Conservation (phyloP, 371 early-diverging fungal genomes). For the Haplosporangium sp. region DNA sequence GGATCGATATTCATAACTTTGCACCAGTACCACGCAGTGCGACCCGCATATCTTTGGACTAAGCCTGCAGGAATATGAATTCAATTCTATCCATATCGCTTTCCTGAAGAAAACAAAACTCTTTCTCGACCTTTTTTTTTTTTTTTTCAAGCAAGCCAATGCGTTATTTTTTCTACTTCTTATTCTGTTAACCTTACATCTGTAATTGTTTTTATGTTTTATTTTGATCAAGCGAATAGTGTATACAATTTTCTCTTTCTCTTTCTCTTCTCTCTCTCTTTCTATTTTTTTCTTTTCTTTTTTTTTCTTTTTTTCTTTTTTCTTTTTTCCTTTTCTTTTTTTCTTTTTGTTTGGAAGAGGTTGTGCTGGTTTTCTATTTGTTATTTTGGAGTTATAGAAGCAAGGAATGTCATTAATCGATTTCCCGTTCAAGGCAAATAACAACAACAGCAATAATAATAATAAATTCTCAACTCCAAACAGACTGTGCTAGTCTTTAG, state of each 20-base stretch:
- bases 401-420: background rate
- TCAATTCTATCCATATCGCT: background rate
- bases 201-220: constrained; percentile 3
- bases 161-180: constrained; percentile 3
- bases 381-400: constrained; percentile 3
- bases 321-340: background rate
- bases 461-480: background rate
- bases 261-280: background rate
- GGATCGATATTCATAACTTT: constrained; percentile 77
- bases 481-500: background rate
- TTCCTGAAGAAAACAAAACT: background rate
- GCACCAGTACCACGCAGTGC: constrained; percentile 61
- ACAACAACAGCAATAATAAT: background rate
- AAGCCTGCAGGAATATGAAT: constrained; percentile 6
- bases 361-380: background rate
- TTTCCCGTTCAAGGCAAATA: background rate
- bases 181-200: background rate
- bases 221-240: background rate
- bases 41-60: constrained; percentile 57
- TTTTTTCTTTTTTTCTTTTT: constrained; percentile 5
- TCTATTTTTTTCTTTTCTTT: constrained; percentile 5
- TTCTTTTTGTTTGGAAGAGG: constrained; percentile 2
- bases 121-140: background rate
- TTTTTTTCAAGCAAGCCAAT: background rate
- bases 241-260: constrained; percentile 3